phyloP scores from a whole-genome alignment of 768 basidiomycete species.

The Naganishia kalamii region DNA sequence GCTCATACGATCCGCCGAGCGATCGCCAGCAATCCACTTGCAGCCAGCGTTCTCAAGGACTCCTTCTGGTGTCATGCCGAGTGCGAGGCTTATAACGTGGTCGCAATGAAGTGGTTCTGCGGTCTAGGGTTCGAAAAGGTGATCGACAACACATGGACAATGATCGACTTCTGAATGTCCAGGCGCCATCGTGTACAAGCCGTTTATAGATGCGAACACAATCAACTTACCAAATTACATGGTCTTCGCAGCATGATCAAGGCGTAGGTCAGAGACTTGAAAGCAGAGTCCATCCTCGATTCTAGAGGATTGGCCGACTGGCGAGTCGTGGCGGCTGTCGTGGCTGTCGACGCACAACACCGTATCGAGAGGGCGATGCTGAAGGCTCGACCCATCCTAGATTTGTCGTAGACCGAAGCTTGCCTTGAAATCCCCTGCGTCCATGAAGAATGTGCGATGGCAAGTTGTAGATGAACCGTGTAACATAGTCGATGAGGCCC shows the following conservation, averaged over 20 bases:
- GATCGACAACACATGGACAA: neutral
- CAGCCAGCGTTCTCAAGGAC: neutral
- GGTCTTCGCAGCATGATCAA: slow-evolving; percentile 46
- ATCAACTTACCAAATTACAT: neutral
- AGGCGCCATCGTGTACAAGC: too few relatives aligned
- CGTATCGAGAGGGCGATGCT: slow-evolving; percentile 66
- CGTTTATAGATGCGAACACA: too few relatives aligned
- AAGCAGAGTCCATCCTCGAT: slow-evolving; percentile 45
- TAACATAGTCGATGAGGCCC: too few relatives aligned
- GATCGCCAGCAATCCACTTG: neutral
- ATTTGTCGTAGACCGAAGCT: slow-evolving; percentile 72
- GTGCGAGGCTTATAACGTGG: neutral
- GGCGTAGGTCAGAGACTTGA: slow-evolving; percentile 50
- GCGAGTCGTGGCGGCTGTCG: too few relatives aligned
- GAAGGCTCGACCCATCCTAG: slow-evolving; percentile 62
- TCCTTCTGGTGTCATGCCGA: neutral
- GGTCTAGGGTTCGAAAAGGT: neutral
- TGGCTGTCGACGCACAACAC: slow-evolving; percentile 52
- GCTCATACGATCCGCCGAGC: neutral
- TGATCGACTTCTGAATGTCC: neutral
- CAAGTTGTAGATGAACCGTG: too few relatives aligned
- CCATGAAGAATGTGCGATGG: too few relatives aligned
- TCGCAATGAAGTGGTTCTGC: slow-evolving; percentile 2
- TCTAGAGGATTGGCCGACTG: slow-evolving; percentile 48
- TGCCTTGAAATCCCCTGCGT: slow-evolving; percentile 63